phyloP scores from a whole-genome alignment of 2,329 filamentous ascomycete species.

The Xylaria sp. region DNA sequence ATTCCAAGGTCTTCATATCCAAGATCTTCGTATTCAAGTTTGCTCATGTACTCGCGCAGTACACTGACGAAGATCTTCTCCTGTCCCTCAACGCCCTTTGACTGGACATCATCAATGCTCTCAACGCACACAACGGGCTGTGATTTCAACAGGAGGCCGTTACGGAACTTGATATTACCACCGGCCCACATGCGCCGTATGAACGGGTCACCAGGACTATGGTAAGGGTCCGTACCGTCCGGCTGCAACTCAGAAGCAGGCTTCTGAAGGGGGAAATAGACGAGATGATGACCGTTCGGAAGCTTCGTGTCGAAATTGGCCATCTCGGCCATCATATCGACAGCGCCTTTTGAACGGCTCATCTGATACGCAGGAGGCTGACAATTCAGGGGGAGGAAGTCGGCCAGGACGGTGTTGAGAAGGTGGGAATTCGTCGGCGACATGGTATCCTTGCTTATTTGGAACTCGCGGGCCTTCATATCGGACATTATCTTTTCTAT shows the following conservation, averaged over 20 bases:
- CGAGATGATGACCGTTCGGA: slow-evolving; percentile 75
- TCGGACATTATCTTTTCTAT: slow-evolving; percentile 28
- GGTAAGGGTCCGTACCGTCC: slow-evolving; percentile 83
- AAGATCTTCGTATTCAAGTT: slow-evolving; percentile 26
- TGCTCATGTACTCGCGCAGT: slow-evolving; percentile 46
- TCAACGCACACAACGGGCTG: slow-evolving; percentile 49
- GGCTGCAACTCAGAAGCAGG: slow-evolving; percentile 64
- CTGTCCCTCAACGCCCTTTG: slow-evolving; percentile 36
- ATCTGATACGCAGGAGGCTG: slow-evolving; percentile 39
- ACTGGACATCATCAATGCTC: slow-evolving; percentile 43
- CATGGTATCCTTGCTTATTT: slow-evolving; percentile 39
- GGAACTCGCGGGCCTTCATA: slow-evolving; percentile 31
- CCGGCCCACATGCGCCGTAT: slow-evolving; percentile 86
- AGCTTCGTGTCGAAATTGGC: slow-evolving; percentile 37
- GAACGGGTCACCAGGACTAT: slow-evolving; percentile 74
- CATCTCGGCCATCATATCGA: not conserved
- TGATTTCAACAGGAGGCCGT: slow-evolving; percentile 44
- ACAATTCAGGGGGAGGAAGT: slow-evolving; percentile 48
- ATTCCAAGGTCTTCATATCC: slow-evolving; percentile 5
- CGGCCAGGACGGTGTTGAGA: slow-evolving; percentile 63
- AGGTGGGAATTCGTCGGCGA: slow-evolving; percentile 66
- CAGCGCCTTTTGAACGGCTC: not conserved
- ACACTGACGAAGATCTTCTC: slow-evolving; percentile 58
- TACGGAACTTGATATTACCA: slow-evolving; percentile 65
- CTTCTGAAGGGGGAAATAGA: slow-evolving; percentile 80